These are phyloP conservation scores for Lobulomyces angularis DNA, from an alignment of 192 early-diverging fungal species.

Conservation along the genomic window DNA sequence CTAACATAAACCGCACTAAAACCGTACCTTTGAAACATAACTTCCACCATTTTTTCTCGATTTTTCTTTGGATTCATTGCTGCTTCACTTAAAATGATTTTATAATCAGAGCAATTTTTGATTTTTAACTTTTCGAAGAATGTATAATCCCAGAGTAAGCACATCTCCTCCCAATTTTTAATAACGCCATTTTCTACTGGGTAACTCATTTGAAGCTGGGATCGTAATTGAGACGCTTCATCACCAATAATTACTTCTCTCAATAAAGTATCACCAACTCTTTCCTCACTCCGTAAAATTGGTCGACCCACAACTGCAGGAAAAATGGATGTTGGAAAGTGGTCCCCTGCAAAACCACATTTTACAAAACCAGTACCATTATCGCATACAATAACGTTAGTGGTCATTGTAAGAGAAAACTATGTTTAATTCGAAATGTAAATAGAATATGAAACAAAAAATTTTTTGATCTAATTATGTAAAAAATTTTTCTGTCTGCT, in stretches of 20 bases:
- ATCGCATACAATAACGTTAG: conserved; percentile 42
- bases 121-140: conserved; percentile 85
- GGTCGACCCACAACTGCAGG: conserved; percentile 97
- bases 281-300: conserved; percentile 91
- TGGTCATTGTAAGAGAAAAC: background rate
- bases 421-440: too few species aligned
- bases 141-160: conserved; percentile 96
- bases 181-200: conserved; percentile 99
- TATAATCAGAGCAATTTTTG: conserved; percentile 68
- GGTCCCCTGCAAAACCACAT: conserved; percentile 85
- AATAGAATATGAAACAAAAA: too few species aligned
- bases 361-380: conserved; percentile 84
- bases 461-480: too few species aligned
- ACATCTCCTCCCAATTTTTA: conserved; percentile 89
- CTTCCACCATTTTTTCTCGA: conserved; percentile 80
- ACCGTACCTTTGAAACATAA: conserved; percentile 96
- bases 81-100: conserved; percentile 92
- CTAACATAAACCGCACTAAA: conserved; percentile 88
- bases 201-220: conserved; percentile 88
- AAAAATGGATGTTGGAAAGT: conserved; percentile 92
- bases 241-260: conserved; percentile 98
- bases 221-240: conserved; percentile 79
- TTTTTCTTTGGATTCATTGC: conserved; percentile 90
- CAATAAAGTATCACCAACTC: conserved; percentile 58
- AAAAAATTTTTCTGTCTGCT: too few species aligned